A percentile compares a stretch with the other conserved stretches of the same genome.
Evolutionary conservation across 2,329 filamentous ascomycete species (phyloP).

Genomic region (Pseudogymnoascus sp.): DNA sequence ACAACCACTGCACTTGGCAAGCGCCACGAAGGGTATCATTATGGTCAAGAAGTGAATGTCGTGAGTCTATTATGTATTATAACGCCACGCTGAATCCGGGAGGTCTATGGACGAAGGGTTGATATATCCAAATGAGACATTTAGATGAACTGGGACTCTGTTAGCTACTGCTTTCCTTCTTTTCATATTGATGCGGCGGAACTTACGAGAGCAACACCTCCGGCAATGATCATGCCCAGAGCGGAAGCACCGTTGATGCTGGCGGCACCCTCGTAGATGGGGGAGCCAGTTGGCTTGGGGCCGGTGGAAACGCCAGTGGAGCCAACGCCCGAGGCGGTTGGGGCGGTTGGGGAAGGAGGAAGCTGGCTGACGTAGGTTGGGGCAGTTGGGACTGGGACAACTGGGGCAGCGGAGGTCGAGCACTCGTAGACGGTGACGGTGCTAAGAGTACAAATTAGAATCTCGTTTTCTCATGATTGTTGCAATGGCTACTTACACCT

Average conservation of each 20-base stretch:
- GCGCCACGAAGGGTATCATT: constrained; percentile 7
- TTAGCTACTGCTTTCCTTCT: not conserved
- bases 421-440: constrained; percentile 25
- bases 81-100: constrained; percentile 8
- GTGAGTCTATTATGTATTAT: constrained; percentile 8
- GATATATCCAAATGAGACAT: constrained; percentile 4
- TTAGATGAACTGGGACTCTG: not conserved
- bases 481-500: constrained; percentile 15
- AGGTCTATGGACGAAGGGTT: constrained; percentile 6
- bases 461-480: not conserved
- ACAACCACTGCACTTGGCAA: constrained; percentile 4
- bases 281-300: constrained; percentile 20
- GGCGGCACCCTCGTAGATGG: constrained; percentile 26
- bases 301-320: constrained; percentile 20
- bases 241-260: constrained; percentile 24
- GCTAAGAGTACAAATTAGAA: constrained; percentile 16
- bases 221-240: constrained; percentile 27
- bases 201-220: constrained; percentile 29
- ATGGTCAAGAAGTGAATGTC: constrained; percentile 7
- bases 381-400: constrained; percentile 7
- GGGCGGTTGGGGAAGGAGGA: constrained; percentile 12
- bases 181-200: not conserved
- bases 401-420: constrained; percentile 15
- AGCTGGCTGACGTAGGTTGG: constrained; percentile 9
- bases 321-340: constrained; percentile 9